These are phyloP conservation scores for Pestalotiopsis fici DNA, from an alignment of 2,329 filamentous ascomycete genomes.

Conservation along the genomic window DNA sequence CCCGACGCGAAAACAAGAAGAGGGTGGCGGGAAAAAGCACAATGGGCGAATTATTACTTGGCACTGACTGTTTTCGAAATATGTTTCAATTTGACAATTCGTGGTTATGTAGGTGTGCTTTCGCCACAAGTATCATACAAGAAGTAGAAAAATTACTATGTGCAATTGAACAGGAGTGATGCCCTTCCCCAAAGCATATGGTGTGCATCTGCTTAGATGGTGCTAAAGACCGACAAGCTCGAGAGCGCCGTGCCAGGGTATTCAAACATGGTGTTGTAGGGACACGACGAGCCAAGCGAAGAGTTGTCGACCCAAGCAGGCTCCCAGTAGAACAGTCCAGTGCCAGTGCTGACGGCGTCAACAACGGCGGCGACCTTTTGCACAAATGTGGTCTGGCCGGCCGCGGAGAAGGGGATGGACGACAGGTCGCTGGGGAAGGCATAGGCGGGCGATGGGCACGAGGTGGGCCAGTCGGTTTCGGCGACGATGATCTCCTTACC, in stretches of 20 bases:
- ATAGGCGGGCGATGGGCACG: slow-evolving; percentile 59
- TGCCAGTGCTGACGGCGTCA: slow-evolving; percentile 50
- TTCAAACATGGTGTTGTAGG: slow-evolving; percentile 63
- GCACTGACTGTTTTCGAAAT: neutral
- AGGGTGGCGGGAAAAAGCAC: neutral
- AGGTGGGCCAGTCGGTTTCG: slow-evolving; percentile 70
- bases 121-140: neutral
- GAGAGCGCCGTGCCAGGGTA: slow-evolving; percentile 54
- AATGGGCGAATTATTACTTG: neutral
- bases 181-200: neutral
- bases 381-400: slow-evolving; percentile 64
- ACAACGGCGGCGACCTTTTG: slow-evolving; percentile 60
- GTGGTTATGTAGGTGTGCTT: neutral
- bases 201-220: slow-evolving; percentile 35
- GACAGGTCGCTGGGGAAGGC: slow-evolving; percentile 61
- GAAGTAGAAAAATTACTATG: neutral
- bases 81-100: neutral
- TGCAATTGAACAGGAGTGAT: neutral
- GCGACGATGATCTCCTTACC: slow-evolving; percentile 69
- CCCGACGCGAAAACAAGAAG: neutral
- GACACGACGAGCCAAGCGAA: slow-evolving; percentile 64
- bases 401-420: slow-evolving; percentile 62
- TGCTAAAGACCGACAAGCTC: slow-evolving; percentile 57
- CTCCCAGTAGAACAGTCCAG: slow-evolving; percentile 74
- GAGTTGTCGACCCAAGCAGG: slow-evolving; percentile 70